These are phyloP conservation scores for Helianthus tuberosus DNA, from an alignment of 129 eudicot species.

Conservation along the genomic window DNA sequence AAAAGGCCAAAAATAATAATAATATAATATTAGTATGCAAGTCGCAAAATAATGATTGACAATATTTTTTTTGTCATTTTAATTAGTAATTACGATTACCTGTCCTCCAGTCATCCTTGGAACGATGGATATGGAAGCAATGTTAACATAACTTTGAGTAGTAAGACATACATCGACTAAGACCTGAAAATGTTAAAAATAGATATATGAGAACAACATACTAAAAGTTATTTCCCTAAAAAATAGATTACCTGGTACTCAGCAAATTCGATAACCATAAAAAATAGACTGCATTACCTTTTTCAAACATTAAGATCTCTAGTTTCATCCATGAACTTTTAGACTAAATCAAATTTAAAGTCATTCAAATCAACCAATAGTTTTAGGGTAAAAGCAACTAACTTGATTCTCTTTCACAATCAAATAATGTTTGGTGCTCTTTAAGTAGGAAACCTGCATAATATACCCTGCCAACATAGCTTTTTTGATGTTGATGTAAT, in stretches of 20 bases:
- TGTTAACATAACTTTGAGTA: slow-evolving; percentile 88
- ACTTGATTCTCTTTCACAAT: too few relatives aligned
- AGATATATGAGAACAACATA: background rate
- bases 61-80: too few relatives aligned
- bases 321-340: too few relatives aligned
- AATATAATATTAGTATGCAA: slow-evolving; percentile 11
- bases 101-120: slow-evolving; percentile 98
- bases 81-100: slow-evolving; percentile 47
- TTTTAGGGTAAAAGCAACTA: too few relatives aligned
- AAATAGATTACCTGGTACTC: slow-evolving; percentile 78
- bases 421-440: too few relatives aligned
- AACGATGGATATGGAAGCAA: slow-evolving; percentile 87
- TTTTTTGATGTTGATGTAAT: too few relatives aligned
- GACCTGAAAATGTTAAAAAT: slow-evolving; percentile 51
- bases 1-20: background rate
- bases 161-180: slow-evolving; percentile 91
- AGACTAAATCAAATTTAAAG: too few relatives aligned
- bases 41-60: background rate
- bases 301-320: too few relatives aligned
- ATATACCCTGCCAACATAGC: too few relatives aligned
- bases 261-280: slow-evolving; percentile 94
- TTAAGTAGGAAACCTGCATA: too few relatives aligned
- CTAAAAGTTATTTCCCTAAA: background rate
- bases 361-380: too few relatives aligned
- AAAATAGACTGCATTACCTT: too few relatives aligned